phyloP scores from a whole-genome alignment of 495 filamentous ascomycete species.

The Penicillium antarcticum region DNA sequence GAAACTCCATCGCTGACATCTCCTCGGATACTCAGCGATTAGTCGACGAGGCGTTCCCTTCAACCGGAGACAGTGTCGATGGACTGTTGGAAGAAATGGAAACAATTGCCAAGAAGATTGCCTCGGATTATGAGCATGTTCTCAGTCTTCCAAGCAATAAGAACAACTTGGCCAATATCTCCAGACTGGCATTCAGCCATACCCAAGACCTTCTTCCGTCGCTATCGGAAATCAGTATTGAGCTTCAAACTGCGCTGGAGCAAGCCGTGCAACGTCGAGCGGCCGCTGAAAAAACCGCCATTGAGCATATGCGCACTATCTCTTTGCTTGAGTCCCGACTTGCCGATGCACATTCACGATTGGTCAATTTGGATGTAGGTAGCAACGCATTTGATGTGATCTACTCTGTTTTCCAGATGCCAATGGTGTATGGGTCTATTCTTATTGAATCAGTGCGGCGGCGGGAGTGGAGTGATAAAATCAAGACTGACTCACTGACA shows the following conservation, averaged over 20 bases:
- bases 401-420: conserved; percentile 71
- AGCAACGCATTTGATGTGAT: conserved; percentile 74
- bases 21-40: conserved; percentile 52
- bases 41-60: conserved; percentile 30
- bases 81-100: conserved; percentile 80
- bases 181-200: conserved; percentile 81
- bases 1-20: conserved; percentile 49
- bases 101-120: conserved; percentile 78
- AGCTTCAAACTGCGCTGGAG: conserved; percentile 71
- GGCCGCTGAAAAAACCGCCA: conserved; percentile 52
- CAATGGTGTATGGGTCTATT: conserved; percentile 83
- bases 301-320: conserved; percentile 74
- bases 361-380: conserved; percentile 67
- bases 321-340: conserved; percentile 72
- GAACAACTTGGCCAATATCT: conserved; percentile 74
- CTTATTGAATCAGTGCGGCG: conserved; percentile 81
- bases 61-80: conserved; percentile 42
- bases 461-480: conserved; percentile 86
- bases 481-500: conserved; percentile 76
- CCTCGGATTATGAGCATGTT: conserved; percentile 80
- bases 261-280: conserved; percentile 64
- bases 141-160: conserved; percentile 62
- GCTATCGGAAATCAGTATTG: conserved; percentile 62
- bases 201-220: conserved; percentile 86
- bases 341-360: conserved; percentile 62